phyloP scores from a whole-genome alignment of 2,329 filamentous ascomycete genomes.

The Thelonectria discophora region DNA sequence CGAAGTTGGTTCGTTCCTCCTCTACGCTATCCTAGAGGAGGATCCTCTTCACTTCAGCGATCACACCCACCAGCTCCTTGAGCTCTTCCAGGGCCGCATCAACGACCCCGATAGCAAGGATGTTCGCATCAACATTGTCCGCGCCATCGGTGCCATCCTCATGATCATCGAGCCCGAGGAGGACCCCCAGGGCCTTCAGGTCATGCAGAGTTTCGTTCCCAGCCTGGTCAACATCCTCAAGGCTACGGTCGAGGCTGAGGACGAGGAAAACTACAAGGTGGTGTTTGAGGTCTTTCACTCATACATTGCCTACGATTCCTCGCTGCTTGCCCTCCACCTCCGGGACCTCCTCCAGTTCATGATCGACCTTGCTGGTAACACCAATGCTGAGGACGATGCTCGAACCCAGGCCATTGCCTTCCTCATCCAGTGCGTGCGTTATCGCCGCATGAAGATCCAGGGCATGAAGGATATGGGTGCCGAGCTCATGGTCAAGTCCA shows the following conservation, averaged over 20 bases:
- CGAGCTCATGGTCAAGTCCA: constrained; percentile 84
- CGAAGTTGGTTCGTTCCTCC: constrained; percentile 91
- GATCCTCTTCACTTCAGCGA: constrained; percentile 86
- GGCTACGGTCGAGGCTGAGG: constrained; percentile 77
- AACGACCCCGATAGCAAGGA: constrained; percentile 90
- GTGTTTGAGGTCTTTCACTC: constrained; percentile 98
- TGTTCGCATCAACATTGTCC: constrained; percentile 93
- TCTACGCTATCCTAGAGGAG: constrained; percentile 90
- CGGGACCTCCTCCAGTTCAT: constrained; percentile 93
- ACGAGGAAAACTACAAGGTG: constrained; percentile 89
- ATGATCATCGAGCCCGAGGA: constrained; percentile 90
- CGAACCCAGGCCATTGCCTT: constrained; percentile 91
- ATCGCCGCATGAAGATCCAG: constrained; percentile 95
- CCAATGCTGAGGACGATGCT: constrained; percentile 81
- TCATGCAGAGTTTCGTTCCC: constrained; percentile 83
- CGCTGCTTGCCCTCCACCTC: constrained; percentile 84
- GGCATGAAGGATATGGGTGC: constrained; percentile 84
- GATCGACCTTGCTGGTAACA: constrained; percentile 84
- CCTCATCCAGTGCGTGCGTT: constrained; percentile 90
- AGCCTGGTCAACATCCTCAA: constrained; percentile 91
- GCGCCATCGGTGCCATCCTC: constrained; percentile 86
- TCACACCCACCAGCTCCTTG: constrained; percentile 81
- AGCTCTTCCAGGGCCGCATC: constrained; percentile 86
- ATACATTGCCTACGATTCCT: constrained; percentile 87
- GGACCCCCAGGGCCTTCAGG: constrained; percentile 74